phyloP scores from a whole-genome alignment of 208 protist genomes.

The Leishmania amazonensis region DNA sequence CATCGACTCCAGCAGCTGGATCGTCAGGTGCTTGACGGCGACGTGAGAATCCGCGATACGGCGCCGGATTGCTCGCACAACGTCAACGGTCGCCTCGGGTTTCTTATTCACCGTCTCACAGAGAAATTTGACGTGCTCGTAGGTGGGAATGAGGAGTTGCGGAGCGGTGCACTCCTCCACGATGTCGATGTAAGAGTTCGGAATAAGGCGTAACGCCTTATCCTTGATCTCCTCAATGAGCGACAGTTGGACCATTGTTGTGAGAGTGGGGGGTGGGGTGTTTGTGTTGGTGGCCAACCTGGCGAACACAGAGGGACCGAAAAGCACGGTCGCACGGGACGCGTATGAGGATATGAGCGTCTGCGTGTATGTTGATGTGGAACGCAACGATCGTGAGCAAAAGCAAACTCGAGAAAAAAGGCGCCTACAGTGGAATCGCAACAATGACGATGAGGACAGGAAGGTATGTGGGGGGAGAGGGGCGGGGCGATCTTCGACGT shows the following conservation, averaged over 20 bases:
- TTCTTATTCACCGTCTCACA: conserved; percentile 67
- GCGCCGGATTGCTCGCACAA: conserved; percentile 78
- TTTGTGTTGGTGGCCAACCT: background rate
- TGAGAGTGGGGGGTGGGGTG: background rate
- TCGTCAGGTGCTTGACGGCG: conserved; percentile 70
- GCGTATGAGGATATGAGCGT: background rate
- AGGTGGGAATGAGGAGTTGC: conserved; percentile 49
- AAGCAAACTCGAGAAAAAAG: background rate
- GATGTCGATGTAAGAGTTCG: conserved; percentile 77
- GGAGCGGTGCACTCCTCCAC: conserved; percentile 83
- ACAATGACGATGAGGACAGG: background rate
- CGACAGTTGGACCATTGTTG: conserved; percentile 71
- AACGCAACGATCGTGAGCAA: background rate
- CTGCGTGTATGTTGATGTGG: background rate
- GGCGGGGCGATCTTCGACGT: background rate
- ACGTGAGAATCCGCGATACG: conserved; percentile 67
- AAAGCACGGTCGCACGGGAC: background rate
- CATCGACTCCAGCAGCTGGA: conserved; percentile 69
- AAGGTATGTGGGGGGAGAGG: background rate
- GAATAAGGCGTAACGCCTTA: conserved; percentile 65
- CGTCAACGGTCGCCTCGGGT: conserved; percentile 55
- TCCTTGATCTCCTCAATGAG: conserved; percentile 80
- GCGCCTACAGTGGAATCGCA: background rate
- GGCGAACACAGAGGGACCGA: background rate
- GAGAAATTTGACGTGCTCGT: conserved; percentile 73